Percentiles rank a stretch among this genome's conserved stretches.
Evolutionary conservation across 805 yeast species (phyloP).

Genomic region (Sugiyamaella chiloensis): DNA sequence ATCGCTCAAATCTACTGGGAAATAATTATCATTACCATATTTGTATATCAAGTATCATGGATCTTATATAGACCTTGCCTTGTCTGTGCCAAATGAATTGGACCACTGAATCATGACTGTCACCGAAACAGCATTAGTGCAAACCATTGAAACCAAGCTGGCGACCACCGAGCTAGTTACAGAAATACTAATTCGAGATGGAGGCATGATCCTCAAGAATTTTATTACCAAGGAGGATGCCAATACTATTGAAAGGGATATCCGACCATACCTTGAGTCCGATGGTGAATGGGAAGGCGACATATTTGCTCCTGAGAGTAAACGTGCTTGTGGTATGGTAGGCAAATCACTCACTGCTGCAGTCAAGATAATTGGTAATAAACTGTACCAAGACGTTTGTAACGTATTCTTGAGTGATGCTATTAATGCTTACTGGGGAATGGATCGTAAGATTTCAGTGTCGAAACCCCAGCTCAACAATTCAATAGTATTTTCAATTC

Average conservation of each 20-base stretch:
- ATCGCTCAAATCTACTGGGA: no score
- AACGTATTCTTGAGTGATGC: background rate
- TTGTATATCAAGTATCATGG: no score
- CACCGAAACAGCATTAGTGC: background rate
- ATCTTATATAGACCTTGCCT: no score
- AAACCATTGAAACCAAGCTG: background rate
- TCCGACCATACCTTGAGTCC: conserved; percentile 7
- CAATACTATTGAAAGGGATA: conserved; percentile 5
- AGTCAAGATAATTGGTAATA: background rate
- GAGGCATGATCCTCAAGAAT: conserved; percentile 9
- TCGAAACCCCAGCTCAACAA: conserved; percentile 11
- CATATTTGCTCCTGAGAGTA: conserved; percentile 8
- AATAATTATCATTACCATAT: no score
- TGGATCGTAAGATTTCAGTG: background rate
- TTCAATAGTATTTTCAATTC: conserved; percentile 26
- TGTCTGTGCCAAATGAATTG: no score
- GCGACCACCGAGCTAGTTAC: background rate
- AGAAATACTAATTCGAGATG: conserved; percentile 1
- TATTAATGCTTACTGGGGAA: background rate
- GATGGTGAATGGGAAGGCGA: conserved; percentile 11
- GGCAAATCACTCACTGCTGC: conserved; percentile 6
- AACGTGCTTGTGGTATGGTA: conserved; percentile 5
- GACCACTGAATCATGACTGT: background rate
- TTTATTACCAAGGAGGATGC: conserved; percentile 9
- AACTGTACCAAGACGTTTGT: background rate